A percentile compares a stretch with the other conserved stretches of the same genome.
phyloP scores from a whole-genome alignment of 1,284 basidiomycete species.

The Ceratobasidium sp. region DNA sequence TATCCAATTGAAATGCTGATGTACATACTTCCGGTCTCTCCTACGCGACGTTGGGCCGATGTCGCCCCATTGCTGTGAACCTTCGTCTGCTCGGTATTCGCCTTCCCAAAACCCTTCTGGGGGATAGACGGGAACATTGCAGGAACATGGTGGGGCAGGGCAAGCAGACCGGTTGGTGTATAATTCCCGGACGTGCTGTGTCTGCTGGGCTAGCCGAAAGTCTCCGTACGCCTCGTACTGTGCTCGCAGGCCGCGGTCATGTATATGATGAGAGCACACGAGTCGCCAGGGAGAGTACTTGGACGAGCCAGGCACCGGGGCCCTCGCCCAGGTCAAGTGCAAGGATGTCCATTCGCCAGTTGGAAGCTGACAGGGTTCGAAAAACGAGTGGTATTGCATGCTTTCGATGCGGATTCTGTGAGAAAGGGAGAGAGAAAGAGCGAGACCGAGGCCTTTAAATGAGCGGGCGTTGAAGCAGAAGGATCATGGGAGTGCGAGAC shows the following conservation, averaged over 20 bases:
- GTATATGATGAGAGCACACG: slow-evolving; percentile 35
- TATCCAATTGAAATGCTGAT: background rate
- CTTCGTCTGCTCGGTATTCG: slow-evolving; percentile 9
- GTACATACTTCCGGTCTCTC: slow-evolving; percentile 32
- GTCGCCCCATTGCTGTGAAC: slow-evolving; percentile 33
- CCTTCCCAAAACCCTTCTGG: background rate
- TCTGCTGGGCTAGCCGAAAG: slow-evolving; percentile 16
- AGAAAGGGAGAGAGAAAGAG: slow-evolving; percentile 11
- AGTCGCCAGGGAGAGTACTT: slow-evolving; percentile 26
- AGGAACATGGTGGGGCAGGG: slow-evolving; percentile 24
- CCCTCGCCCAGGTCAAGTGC: slow-evolving; percentile 29
- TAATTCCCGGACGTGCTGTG: slow-evolving; percentile 28
- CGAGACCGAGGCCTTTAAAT: slow-evolving; percentile 31
- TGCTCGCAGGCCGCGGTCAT: slow-evolving; percentile 33
- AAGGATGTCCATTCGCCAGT: slow-evolving; percentile 28
- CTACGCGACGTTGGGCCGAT: slow-evolving; percentile 22
- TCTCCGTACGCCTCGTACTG: slow-evolving; percentile 36
- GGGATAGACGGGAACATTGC: background rate
- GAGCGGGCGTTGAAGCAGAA: slow-evolving; percentile 19
- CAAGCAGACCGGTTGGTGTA: slow-evolving; percentile 12
- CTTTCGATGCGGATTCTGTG: slow-evolving; percentile 19
- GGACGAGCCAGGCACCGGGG: slow-evolving; percentile 12
- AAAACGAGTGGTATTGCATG: slow-evolving; percentile 39
- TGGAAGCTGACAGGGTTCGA: slow-evolving; percentile 35
- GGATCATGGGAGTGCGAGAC: slow-evolving; percentile 11